Base-by-base conservation (phyloP, 23 red algal genomes). In the Chondrus crispus region DNA sequence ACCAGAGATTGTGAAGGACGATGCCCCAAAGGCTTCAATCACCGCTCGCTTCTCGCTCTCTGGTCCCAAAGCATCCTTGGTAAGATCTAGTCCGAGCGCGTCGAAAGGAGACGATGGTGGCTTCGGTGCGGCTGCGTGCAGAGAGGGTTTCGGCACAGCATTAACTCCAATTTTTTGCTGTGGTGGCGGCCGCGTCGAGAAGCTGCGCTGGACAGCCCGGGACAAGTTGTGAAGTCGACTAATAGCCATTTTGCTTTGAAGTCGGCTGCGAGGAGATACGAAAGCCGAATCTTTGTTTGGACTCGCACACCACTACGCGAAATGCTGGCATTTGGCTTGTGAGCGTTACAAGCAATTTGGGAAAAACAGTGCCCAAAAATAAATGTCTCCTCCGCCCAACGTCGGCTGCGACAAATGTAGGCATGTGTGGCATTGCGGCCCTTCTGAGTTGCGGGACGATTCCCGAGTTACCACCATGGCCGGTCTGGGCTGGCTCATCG, bases 371-470 rank as follows among this genome's bases (percentile, higher is more conserved):
- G 50, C 50, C 20, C 50, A 14, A n/a, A n/a, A n/a, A n/a, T n/a
- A n/a, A n/a, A n/a, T 57, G 51, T 14, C n/a, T 57, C 14, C 51
- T 57, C 22, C 16, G 13, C 22, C 66, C 13, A 14, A 72, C 51
- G n/a, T 57, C n/a, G 51, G 14, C 51, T 57, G 22, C 66, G 66
- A 72, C 29, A 72, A 12, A 37, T 57, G 51, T 57, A 20, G 1
- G 43, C 71, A 92, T 92, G 89, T 92, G 89, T 40, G 89, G 89
- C 51, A 92, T 92, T 37, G 75, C 62, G 41, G 77, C 79, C 11
- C 37, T 81, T 29, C 36, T 92, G 33, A 3, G 37, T 38, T n/a
- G 36, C 28, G 12, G 14, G 24, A 18, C 69, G 2, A 42, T 84
- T 51, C 60, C 89, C 14, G 48, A 39, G 19, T 37, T 76, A 13